These are phyloP conservation scores for Astrephomene gubernaculifera DNA, from an alignment of 139 green algal species.

Conservation along the genomic window DNA sequence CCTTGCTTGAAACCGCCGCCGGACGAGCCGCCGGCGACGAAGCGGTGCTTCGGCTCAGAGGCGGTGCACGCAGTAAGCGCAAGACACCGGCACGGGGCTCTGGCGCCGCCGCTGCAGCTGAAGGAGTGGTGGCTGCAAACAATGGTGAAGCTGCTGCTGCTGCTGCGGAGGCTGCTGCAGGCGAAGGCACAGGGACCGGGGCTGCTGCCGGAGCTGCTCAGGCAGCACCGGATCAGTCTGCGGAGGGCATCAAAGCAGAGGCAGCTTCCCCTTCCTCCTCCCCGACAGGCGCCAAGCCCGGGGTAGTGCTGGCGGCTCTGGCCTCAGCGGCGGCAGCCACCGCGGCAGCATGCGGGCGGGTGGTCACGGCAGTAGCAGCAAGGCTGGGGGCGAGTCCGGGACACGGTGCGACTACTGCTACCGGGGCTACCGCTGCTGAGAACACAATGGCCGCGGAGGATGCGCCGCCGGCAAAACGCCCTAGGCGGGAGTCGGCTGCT, in stretches of 20 bases:
- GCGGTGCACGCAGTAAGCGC: neutral
- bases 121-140: neutral
- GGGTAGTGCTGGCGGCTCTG: too few species aligned
- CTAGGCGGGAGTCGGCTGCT: neutral
- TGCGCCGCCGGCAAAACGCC: too few species aligned
- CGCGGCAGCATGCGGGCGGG: neutral
- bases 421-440: neutral
- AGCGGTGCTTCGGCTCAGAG: conserved; percentile 3
- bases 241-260: too few species aligned
- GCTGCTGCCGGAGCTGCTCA: too few species aligned
- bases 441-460: too few species aligned
- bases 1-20: neutral
- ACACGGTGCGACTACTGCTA: neutral
- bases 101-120: too few species aligned
- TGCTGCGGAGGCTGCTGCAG: neutral
- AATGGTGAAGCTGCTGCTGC: neutral
- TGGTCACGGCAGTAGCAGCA: neutral
- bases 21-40: too few species aligned
- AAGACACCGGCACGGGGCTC: neutral
- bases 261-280: too few species aligned
- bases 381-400: neutral
- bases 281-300: too few species aligned
- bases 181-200: neutral
- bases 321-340: neutral
- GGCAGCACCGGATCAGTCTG: too few species aligned